phyloP scores from a whole-genome alignment of 208 protist species.

The Leishmania martiniquensis region DNA sequence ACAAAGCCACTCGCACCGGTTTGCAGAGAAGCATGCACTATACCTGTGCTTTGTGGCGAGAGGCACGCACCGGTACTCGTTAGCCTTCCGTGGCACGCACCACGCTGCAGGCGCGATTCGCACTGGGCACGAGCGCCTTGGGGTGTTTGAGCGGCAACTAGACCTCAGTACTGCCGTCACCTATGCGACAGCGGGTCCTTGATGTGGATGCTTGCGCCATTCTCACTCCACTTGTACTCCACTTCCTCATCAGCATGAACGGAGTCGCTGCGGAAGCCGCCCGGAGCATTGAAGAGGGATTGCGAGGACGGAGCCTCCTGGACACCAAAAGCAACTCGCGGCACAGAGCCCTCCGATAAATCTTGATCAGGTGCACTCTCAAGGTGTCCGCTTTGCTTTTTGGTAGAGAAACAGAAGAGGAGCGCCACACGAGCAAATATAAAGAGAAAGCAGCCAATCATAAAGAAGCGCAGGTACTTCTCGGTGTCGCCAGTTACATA shows the following conservation, averaged over 20 bases:
- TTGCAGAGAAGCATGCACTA: background rate
- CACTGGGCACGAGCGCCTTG: background rate
- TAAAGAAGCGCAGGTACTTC: constrained; percentile 50
- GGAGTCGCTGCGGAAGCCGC: constrained; percentile 4
- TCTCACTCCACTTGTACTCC: constrained; percentile 23
- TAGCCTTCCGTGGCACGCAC: too few relatives aligned
- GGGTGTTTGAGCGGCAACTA: background rate
- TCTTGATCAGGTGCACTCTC: background rate
- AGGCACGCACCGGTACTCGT: background rate
- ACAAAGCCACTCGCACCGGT: background rate
- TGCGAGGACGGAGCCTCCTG: background rate
- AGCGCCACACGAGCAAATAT: constrained; percentile 59
- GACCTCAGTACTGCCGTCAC: background rate
- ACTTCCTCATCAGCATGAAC: constrained; percentile 34
- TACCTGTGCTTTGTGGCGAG: background rate
- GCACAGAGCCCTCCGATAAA: background rate
- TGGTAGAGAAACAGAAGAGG: constrained; percentile 24
- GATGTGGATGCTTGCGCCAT: background rate
- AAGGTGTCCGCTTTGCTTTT: background rate
- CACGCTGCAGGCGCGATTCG: background rate
- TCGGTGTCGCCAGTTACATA: constrained; percentile 68
- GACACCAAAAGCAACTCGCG: background rate
- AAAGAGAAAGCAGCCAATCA: constrained; percentile 61
- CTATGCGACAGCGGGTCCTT: constrained; percentile 25
- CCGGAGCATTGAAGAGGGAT: background rate